Evolutionary conservation across 306 rosid species (phyloP).

Genomic region (Dicorynia guianensis): DNA sequence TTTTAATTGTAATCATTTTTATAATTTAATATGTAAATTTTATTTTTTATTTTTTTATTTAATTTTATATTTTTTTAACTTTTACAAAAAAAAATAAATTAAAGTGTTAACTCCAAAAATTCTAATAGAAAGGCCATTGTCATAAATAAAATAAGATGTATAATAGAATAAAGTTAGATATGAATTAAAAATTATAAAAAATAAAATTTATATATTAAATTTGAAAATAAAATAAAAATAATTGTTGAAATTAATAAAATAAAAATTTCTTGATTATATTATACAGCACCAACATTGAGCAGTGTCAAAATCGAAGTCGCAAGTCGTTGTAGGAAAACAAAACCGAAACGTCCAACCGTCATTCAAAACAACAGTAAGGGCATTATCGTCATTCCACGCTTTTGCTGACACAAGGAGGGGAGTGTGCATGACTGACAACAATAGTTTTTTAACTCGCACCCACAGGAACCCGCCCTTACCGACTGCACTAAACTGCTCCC

Average conservation of each 20-base stretch:
- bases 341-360: neutral
- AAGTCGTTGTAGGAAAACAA: neutral
- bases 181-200: too few relatives aligned
- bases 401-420: too few relatives aligned
- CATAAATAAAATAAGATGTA: too few relatives aligned
- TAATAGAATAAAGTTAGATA: too few relatives aligned
- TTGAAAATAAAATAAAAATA: too few relatives aligned
- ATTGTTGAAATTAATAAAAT: too few relatives aligned
- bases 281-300: conserved; percentile 36
- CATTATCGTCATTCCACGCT: neutral
- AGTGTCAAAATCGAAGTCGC: conserved; percentile 37
- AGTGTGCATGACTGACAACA: neutral
- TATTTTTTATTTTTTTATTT: too few relatives aligned
- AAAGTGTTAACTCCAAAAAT: neutral
- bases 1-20: too few relatives aligned
- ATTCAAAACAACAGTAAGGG: neutral
- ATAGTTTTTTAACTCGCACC: neutral
- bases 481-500: neutral
- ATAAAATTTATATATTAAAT: too few relatives aligned
- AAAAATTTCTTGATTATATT: too few relatives aligned
- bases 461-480: neutral
- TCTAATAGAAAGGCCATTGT: conserved; percentile 13
- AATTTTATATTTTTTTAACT: too few relatives aligned
- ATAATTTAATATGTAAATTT: too few relatives aligned
- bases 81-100: conserved; percentile 12